Evolutionary conservation across 2,329 filamentous ascomycete species (phyloP), one percentile per base, ranked within the genome.

Genomic region (Aspergillus cejpii): DNA sequence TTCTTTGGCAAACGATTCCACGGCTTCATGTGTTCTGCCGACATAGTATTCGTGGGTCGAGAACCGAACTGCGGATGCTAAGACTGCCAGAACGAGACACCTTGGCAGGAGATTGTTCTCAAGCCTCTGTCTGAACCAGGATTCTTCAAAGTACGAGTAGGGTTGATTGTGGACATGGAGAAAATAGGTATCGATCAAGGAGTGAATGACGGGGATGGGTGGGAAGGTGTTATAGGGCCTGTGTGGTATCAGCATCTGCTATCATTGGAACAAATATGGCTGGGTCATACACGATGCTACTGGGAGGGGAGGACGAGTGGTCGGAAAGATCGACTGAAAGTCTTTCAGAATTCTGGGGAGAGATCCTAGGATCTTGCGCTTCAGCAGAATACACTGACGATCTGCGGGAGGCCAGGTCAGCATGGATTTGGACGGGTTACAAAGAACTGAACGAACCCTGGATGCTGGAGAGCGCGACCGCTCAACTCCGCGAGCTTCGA

Each of bases 81-180:
- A 44, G 1, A 68, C 48, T 2, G 64, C 62, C 4, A 64, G 51
- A 2, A 65, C 23, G 12, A 69, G 44, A 27, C 61, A 61, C 10
- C 53, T 45, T 3, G 66, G 64, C 1, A 66, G 21, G 5, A 20
- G n/a, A 2, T 52, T 50, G 6, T 50, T 45, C 5, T 58, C 49
- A 1, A 66, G 44, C 19, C 51, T 51, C 14, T 54, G 50, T 4
- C 65, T 58, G 41, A 70, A 69, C 1, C 47, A 56, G 0, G 29
- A 36, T 40, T 68, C 65, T 21, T 67, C 63, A 44, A 69, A 67
- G 43, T 62, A 12, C 0, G 56, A 62, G 47, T 70, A 70, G 1
- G 66, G 66, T 24, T 68, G 63, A 27, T 66, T 67, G 24, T 69
- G 66, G 20, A 56, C 60, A 37, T 57, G 62, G 6, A 31, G 26